These are phyloP conservation scores for Mycena sanguinolenta DNA, from an alignment of 768 basidiomycete species.

Conservation along the genomic window DNA sequence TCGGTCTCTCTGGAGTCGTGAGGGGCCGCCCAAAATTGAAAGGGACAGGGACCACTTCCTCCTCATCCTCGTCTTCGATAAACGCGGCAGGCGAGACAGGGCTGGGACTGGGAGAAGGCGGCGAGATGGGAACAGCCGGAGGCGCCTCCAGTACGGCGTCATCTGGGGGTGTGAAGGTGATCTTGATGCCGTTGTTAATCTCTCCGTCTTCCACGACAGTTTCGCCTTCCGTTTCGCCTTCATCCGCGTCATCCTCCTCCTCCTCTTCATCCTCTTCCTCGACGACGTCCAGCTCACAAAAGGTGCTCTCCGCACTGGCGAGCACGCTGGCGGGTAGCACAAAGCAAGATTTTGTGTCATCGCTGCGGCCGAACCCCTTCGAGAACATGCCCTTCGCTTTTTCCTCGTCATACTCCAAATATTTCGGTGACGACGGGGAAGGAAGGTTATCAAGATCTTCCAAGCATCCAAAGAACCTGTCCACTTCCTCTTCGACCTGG, in stretches of 20 bases:
- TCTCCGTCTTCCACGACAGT: constrained; percentile 56
- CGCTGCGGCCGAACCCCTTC: constrained; percentile 58
- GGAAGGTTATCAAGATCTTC: constrained; percentile 64
- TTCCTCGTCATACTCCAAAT: constrained; percentile 63
- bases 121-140: constrained; percentile 26
- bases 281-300: constrained; percentile 51
- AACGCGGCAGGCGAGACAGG: constrained; percentile 20
- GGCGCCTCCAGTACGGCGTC: constrained; percentile 39
- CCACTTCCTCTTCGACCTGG: constrained; percentile 63
- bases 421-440: constrained; percentile 57
- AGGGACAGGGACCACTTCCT: constrained; percentile 42
- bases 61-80: constrained; percentile 42
- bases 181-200: constrained; percentile 72
- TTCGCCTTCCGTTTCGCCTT: constrained; percentile 53
- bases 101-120: constrained; percentile 26
- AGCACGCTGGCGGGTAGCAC: constrained; percentile 59
- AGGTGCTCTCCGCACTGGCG: constrained; percentile 51
- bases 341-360: constrained; percentile 61
- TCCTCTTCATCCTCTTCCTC: constrained; percentile 66
- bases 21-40: constrained; percentile 53
- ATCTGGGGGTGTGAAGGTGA: constrained; percentile 73
- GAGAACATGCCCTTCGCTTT: constrained; percentile 73
- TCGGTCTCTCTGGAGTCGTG: constrained; percentile 29
- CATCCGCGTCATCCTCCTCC: constrained; percentile 58
- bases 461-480: constrained; percentile 83